These are phyloP conservation scores for Multifurca ochricompacta DNA, from an alignment of 768 basidiomycete genomes.

Conservation along the genomic window DNA sequence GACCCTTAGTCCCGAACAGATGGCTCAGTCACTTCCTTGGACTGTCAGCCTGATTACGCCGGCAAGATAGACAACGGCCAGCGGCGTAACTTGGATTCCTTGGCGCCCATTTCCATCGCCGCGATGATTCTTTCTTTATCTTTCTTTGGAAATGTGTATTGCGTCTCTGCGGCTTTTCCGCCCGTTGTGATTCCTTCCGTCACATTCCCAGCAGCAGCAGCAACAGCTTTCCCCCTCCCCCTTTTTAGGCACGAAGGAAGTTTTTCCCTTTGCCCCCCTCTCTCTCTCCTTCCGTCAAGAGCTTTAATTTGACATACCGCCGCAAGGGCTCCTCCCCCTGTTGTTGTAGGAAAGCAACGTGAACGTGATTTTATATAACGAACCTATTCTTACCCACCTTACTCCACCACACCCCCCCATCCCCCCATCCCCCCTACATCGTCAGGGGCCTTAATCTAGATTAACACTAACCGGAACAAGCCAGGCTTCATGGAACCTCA, in stretches of 20 bases:
- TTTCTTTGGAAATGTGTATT: slow-evolving; percentile 13
- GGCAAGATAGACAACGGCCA: neutral
- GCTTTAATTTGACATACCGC: slow-evolving; percentile 14
- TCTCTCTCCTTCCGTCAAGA: too few relatives aligned
- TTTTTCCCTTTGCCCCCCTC: slow-evolving; percentile 1
- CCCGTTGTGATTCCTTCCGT: slow-evolving; percentile 7
- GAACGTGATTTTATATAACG: too few relatives aligned
- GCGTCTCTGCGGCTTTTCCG: neutral
- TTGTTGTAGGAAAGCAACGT: neutral
- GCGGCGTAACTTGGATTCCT: slow-evolving; percentile 3
- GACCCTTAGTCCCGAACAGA: neutral
- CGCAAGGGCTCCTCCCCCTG: neutral
- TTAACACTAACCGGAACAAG: neutral
- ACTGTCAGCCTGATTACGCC: slow-evolving; percentile 17
- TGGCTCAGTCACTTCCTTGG: slow-evolving; percentile 10
- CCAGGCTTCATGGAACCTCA: neutral
- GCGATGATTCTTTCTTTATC: too few relatives aligned
- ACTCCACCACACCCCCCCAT: neutral
- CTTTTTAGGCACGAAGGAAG: slow-evolving; percentile 16
- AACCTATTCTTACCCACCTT: too few relatives aligned
- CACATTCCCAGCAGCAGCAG: slow-evolving; percentile 13
- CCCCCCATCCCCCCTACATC: too few relatives aligned
- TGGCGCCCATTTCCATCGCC: slow-evolving; percentile 11
- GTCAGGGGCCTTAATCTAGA: slow-evolving; percentile 9
- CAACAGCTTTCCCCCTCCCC: neutral